A percentile compares a stretch with the other conserved stretches of the same genome.
phyloP scores from a whole-genome alignment of 345 rosid species.

The Rhizophora apiculata region DNA sequence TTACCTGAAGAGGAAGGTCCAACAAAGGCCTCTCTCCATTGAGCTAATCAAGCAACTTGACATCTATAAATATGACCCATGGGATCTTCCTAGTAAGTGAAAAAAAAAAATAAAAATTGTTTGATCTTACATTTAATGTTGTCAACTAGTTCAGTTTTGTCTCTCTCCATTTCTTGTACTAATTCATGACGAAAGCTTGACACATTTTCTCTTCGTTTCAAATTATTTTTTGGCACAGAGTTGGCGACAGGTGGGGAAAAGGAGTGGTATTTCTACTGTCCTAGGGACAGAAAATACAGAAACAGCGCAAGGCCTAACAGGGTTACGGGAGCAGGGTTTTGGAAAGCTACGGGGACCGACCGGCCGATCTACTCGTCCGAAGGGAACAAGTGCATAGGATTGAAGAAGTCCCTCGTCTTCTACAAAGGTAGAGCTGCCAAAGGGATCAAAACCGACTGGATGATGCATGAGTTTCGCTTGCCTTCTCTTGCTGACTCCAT shows the following conservation, averaged over 20 bases:
- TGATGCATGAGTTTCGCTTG: constrained; percentile 96
- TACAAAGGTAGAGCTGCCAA: constrained; percentile 88
- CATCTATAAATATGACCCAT: constrained; percentile 85
- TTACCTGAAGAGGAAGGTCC: constrained; percentile 73
- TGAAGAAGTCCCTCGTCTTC: constrained; percentile 90
- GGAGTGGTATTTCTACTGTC: constrained; percentile 90
- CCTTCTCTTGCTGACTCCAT: constrained; percentile 57
- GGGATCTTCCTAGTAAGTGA: constrained; percentile 89
- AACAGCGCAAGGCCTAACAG: constrained; percentile 88
- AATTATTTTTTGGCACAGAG: constrained; percentile 27
- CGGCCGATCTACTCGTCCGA: constrained; percentile 78
- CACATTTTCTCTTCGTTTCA: not conserved
- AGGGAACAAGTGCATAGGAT: constrained; percentile 72
- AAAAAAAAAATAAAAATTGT: not conserved
- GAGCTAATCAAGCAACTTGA: constrained; percentile 84
- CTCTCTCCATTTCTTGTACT: not conserved
- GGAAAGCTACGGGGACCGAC: constrained; percentile 97
- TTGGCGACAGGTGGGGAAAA: constrained; percentile 73
- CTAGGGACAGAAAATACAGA: constrained; percentile 83
- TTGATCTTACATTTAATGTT: not conserved
- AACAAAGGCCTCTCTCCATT: constrained; percentile 59
- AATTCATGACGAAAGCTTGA: not conserved
- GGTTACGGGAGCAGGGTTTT: constrained; percentile 81
- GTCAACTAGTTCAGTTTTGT: not conserved
- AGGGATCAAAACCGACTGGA: constrained; percentile 94